A percentile compares a stretch with the other conserved stretches of the same genome.
Evolutionary conservation across 371 early-diverging fungal genomes (phyloP).

Genomic region (Mortierella sp.): DNA sequence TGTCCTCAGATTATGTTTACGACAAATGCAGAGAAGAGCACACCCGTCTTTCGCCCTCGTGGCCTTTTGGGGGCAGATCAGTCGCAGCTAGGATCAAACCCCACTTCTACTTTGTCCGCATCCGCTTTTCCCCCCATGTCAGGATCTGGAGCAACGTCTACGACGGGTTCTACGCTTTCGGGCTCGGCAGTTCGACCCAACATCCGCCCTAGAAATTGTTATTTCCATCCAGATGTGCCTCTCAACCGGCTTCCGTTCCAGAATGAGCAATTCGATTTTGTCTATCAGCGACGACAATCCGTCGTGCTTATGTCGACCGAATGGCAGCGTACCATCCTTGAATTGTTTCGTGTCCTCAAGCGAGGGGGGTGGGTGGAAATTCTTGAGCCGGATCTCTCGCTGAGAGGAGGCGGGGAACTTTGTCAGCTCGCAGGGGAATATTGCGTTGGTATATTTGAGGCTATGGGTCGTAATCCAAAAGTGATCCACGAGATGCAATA

Average conservation of each 20-base stretch:
- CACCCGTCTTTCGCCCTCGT: constrained; percentile 19
- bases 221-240: constrained; percentile 30
- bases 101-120: neutral
- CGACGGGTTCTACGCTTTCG: neutral
- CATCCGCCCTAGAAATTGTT: constrained; percentile 34
- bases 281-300: constrained; percentile 59
- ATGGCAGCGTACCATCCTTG: constrained; percentile 34
- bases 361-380: constrained; percentile 52
- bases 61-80: constrained; percentile 45
- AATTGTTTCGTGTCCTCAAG: constrained; percentile 43
- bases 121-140: neutral
- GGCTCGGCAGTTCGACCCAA: constrained; percentile 14
- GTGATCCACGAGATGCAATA: constrained; percentile 40
- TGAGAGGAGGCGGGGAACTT: constrained; percentile 36
- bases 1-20: constrained; percentile 46
- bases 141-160: neutral
- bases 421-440: constrained; percentile 40
- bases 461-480: constrained; percentile 42
- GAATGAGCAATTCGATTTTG: constrained; percentile 63
- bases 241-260: constrained; percentile 62
- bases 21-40: constrained; percentile 11
- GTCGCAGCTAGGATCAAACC: constrained; percentile 31
- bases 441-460: constrained; percentile 38
- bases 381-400: constrained; percentile 34
- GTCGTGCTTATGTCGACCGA: constrained; percentile 40